A percentile compares a stretch with the other conserved stretches of the same genome.
Evolutionary conservation across 139 green algal genomes (phyloP).

Genomic region (Marvania coccoides): DNA sequence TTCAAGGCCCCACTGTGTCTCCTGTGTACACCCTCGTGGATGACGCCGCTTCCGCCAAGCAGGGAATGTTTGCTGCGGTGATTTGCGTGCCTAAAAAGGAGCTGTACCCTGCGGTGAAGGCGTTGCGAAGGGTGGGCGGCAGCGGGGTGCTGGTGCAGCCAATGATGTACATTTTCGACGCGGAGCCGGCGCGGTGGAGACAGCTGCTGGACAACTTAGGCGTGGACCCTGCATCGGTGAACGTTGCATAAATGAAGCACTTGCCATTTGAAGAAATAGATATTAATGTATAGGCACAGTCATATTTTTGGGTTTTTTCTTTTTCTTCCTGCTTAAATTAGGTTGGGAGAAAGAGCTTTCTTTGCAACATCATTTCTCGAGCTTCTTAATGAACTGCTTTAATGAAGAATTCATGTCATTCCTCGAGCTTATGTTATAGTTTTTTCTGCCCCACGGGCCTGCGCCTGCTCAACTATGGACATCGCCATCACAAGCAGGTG

Average conservation of each 20-base stretch:
- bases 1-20: constrained; percentile 85
- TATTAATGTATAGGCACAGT: too few relatives aligned
- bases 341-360: neutral
- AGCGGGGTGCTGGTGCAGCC: constrained; percentile 92
- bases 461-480: too few relatives aligned
- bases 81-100: constrained; percentile 85
- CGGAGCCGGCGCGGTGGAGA: constrained; percentile 83
- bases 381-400: neutral
- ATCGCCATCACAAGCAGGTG: too few relatives aligned
- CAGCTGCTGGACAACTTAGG: constrained; percentile 64
- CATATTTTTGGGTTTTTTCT: neutral
- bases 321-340: neutral
- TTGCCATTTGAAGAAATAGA: neutral
- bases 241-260: neutral
- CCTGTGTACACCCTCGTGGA: constrained; percentile 49
- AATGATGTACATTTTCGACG: constrained; percentile 99
- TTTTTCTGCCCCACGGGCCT: too few relatives aligned
- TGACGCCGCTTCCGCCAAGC: constrained; percentile 20
- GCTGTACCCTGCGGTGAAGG: constrained; percentile 82
- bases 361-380: neutral
- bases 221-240: neutral
- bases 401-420: neutral
- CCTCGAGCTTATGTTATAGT: too few relatives aligned
- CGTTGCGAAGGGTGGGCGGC: constrained; percentile 79
- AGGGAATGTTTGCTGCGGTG: constrained; percentile 48